phyloP scores from a whole-genome alignment of 176 grass and related monocot genomes.

The Urochloa ruziziensis region DNA sequence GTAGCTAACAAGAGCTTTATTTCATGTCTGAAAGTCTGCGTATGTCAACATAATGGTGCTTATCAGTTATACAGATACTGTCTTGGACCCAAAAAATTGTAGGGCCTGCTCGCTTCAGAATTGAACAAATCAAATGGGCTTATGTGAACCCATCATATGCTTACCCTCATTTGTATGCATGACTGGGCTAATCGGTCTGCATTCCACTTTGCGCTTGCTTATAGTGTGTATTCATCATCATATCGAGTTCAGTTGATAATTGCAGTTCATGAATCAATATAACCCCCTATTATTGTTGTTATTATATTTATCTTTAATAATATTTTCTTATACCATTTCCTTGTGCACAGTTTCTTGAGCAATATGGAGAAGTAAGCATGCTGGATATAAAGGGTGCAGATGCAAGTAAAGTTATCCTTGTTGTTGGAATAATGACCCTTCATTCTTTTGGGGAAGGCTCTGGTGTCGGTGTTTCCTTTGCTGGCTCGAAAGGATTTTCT shows the following conservation, averaged over 20 bases:
- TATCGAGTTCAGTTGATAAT: background rate
- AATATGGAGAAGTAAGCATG: slow-evolving; percentile 98
- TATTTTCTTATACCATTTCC: slow-evolving; percentile 11
- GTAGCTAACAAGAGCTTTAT: background rate
- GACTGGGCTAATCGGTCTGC: background rate
- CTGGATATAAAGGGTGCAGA: slow-evolving; percentile 98
- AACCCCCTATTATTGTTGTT: background rate
- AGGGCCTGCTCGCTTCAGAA: no score
- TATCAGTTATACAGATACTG: background rate
- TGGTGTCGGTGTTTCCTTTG: slow-evolving; percentile 97
- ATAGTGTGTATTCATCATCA: slow-evolving; percentile 10
- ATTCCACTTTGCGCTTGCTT: slow-evolving; percentile 7
- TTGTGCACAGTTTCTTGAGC: slow-evolving; percentile 74
- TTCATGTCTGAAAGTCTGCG: background rate
- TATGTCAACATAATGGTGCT: background rate
- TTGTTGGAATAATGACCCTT: slow-evolving; percentile 99
- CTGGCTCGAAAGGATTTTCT: slow-evolving; percentile 85
- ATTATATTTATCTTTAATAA: slow-evolving; percentile 1
- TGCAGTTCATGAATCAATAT: background rate
- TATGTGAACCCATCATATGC: slow-evolving; percentile 1
- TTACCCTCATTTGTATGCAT: background rate
- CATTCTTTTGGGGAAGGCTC: slow-evolving; percentile 99
- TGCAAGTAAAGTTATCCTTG: slow-evolving; percentile 99
- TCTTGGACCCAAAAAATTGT: slow-evolving; percentile 2
- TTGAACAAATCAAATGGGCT: background rate